Evolutionary conservation across 768 basidiomycete species (phyloP).

Genomic region (Agaricus subrufescens): DNA sequence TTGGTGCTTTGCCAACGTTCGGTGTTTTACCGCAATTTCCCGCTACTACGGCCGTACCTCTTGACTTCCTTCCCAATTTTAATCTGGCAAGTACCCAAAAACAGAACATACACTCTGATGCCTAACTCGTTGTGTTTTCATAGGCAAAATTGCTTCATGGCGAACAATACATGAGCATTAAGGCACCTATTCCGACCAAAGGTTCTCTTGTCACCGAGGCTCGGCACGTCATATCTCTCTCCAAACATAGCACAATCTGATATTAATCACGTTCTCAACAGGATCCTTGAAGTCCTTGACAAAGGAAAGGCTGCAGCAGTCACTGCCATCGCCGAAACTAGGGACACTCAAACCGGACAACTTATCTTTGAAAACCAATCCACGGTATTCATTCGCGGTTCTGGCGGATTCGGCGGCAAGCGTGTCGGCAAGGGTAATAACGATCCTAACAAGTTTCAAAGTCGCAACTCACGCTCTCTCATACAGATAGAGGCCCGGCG

Average conservation of each 20-base stretch:
- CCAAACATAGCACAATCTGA: not conserved
- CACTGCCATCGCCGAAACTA: conserved; percentile 72
- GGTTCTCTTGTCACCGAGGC: conserved; percentile 75
- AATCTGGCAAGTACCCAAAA: conserved; percentile 57
- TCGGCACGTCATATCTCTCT: conserved; percentile 38
- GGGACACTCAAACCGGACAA: conserved; percentile 72
- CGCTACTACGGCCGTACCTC: conserved; percentile 57
- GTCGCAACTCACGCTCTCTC: not conserved
- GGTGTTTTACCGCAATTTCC: conserved; percentile 91
- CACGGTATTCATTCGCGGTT: conserved; percentile 88
- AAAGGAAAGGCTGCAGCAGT: conserved; percentile 95
- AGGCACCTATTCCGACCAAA: conserved; percentile 79
- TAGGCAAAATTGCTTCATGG: conserved; percentile 97
- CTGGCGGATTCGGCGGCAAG: conserved; percentile 96
- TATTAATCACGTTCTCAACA: conserved; percentile 19
- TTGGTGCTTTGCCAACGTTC: conserved; percentile 86
- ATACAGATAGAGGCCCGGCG: conserved; percentile 82
- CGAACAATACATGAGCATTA: conserved; percentile 91
- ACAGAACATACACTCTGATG: not conserved
- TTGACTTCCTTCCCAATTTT: conserved; percentile 93
- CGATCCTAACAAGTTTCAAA: not conserved
- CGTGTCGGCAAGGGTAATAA: conserved; percentile 67
- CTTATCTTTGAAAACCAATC: conserved; percentile 89
- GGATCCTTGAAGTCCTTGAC: conserved; percentile 76
- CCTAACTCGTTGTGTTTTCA: not conserved